phyloP scores from a whole-genome alignment of 2,329 filamentous ascomycete genomes.

The Penicillium sp. region DNA sequence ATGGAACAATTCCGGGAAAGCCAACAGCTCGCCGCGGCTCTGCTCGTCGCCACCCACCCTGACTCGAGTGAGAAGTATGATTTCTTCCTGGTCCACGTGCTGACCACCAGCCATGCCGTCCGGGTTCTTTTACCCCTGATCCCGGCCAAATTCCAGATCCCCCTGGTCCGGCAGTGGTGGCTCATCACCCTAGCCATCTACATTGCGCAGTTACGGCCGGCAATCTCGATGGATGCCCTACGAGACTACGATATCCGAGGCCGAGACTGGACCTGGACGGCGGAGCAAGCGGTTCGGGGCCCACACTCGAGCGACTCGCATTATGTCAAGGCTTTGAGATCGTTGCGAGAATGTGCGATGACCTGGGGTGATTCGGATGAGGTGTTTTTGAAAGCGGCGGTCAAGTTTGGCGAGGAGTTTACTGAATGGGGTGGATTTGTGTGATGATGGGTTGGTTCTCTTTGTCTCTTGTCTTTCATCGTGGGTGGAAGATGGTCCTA shows the following conservation, averaged over 20 bases:
- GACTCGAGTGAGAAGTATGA: constrained; percentile 56
- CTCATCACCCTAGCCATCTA: constrained; percentile 73
- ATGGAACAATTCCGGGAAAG: constrained; percentile 69
- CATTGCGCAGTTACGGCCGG: constrained; percentile 66
- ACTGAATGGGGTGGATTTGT: constrained; percentile 60
- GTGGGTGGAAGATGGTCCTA: too few relatives aligned
- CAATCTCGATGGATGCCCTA: constrained; percentile 62
- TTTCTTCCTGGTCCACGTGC: constrained; percentile 73
- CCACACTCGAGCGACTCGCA: constrained; percentile 67
- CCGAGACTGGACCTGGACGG: constrained; percentile 71
- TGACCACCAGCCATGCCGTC: constrained; percentile 82
- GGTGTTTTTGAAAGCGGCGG: constrained; percentile 46
- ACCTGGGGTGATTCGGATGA: constrained; percentile 42
- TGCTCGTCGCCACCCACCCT: constrained; percentile 34
- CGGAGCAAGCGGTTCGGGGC: constrained; percentile 63
- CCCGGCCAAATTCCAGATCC: constrained; percentile 64
- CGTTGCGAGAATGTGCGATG: constrained; percentile 34
- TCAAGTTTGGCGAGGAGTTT: constrained; percentile 46
- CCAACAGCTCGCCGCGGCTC: constrained; percentile 49
- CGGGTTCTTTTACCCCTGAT: constrained; percentile 76
- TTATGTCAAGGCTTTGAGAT: constrained; percentile 76
- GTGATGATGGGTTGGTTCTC: constrained; percentile 5
- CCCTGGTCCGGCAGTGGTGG: constrained; percentile 82
- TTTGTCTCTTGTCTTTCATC: neutral
- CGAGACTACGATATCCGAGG: constrained; percentile 54